Conservation (phyloP, 129 eudicot species). For the Arctium lappa region DNA sequence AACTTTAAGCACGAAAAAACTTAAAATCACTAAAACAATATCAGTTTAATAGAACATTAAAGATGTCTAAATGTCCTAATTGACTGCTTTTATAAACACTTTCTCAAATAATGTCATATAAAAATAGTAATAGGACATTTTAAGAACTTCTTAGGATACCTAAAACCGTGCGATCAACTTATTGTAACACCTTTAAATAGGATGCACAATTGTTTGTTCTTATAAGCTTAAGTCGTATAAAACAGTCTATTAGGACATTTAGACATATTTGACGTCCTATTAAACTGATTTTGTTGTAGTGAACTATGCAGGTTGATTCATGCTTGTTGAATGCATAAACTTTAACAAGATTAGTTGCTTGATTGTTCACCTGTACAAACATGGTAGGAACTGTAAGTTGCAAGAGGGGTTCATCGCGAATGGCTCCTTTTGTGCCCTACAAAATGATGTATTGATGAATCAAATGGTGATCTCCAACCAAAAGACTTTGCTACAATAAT, state of each 20-base stretch:
- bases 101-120: neutral
- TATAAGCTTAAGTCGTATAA: neutral
- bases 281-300: neutral
- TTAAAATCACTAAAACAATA: neutral
- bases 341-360: neutral
- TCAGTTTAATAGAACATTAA: neutral
- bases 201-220: neutral
- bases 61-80: neutral
- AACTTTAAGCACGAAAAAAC: neutral
- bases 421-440: constrained; percentile 75
- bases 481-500: neutral
- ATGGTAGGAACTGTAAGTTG: constrained; percentile 66
- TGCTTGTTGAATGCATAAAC: too few relatives aligned
- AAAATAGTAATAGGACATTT: too few relatives aligned
- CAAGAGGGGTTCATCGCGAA: constrained; percentile 65
- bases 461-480: neutral
- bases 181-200: neutral
- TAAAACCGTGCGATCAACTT: neutral
- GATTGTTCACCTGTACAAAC: constrained; percentile 74
- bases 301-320: neutral
- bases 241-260: neutral
- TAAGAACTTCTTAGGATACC: neutral
- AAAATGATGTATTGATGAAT: neutral
- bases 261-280: neutral
- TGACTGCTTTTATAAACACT: too few relatives aligned